phyloP scores from a whole-genome alignment of 1,284 basidiomycete species.

The Rhodotorula sp. region DNA sequence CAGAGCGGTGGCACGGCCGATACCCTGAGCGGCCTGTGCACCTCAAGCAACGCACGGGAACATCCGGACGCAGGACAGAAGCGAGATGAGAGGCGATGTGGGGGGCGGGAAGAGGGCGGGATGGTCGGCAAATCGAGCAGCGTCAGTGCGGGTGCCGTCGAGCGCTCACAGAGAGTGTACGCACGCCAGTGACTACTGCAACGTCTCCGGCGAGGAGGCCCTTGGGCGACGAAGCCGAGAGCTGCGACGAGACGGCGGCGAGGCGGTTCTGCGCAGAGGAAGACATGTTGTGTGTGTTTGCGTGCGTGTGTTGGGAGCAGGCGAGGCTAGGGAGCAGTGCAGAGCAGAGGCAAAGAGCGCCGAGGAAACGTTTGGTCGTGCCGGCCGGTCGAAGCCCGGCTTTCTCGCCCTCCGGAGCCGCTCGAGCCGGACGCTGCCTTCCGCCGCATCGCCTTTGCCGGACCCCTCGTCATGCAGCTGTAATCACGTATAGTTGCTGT shows the following conservation, averaged over 20 bases:
- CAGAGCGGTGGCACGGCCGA: conserved; percentile 70
- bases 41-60: background rate
- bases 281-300: conserved; percentile 11
- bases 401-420: too few relatives aligned
- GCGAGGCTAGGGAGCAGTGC: too few relatives aligned
- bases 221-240: conserved; percentile 56
- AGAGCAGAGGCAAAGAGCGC: background rate
- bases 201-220: conserved; percentile 75
- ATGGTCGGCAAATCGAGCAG: too few relatives aligned
- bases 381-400: background rate
- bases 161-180: conserved; percentile 1
- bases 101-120: background rate
- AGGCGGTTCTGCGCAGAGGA: conserved; percentile 27
- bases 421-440: too few relatives aligned
- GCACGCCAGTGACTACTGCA: conserved; percentile 76
- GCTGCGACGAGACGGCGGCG: conserved; percentile 61
- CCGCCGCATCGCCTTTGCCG: too few relatives aligned
- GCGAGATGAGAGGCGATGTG: background rate
- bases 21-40: conserved; percentile 68
- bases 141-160: too few relatives aligned
- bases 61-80: background rate
- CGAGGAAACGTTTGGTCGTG: too few relatives aligned
- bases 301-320: background rate
- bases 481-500: too few relatives aligned
- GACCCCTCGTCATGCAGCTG: too few relatives aligned